Percentiles rank a stretch among this genome's conserved stretches.
phyloP scores from a whole-genome alignment of 129 eudicot genomes.

The Daucus carota region DH1_v3.0 NC_030383.2:3439501-3440000 shows the following conservation, averaged over 20 bases:
- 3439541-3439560: conserved; percentile 6
- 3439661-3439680: conserved; percentile 89
- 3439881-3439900: not conserved
- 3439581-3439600: conserved; percentile 7
- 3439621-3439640: conserved; percentile 92
- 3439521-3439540: conserved; percentile 38
- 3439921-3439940: not conserved
- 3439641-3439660: conserved; percentile 98
- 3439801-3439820: conserved; percentile 96
- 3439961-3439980: not conserved
- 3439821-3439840: conserved; percentile 82
- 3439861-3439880: not conserved
- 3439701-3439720: not conserved
- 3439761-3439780: conserved; percentile 68
- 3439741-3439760: conserved; percentile 3
- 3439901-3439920: not conserved
- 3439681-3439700: conserved; percentile 36
- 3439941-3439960: not conserved
- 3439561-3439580: conserved; percentile 2
- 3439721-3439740: not conserved
- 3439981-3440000: not conserved
- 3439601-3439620: conserved; percentile 16
- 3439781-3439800: conserved; percentile 99
- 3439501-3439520: conserved; percentile 82
- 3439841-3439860: not conserved